These are phyloP conservation scores for Talinum fruticosum DNA, from an alignment of 148 eudicot genomes.

Conservation along the genomic window DNA sequence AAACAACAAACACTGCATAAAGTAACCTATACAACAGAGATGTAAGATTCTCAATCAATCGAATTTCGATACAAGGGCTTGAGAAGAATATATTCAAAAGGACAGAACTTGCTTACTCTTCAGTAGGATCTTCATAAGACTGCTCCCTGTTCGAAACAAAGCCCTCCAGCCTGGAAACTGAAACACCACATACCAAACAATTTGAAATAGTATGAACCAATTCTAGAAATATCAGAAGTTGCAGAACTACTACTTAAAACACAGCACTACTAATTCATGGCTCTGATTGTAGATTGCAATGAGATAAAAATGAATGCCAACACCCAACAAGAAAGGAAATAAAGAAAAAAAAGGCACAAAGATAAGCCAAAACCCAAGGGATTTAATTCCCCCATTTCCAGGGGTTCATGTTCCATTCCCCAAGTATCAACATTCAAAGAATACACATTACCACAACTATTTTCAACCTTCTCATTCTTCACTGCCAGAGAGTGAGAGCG, in stretches of 20 bases:
- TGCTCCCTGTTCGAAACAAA: slow-evolving; percentile 99
- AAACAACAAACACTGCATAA: slow-evolving; percentile 97
- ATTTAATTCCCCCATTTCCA: no score
- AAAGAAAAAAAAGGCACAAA: background rate
- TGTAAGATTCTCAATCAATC: slow-evolving; percentile 13
- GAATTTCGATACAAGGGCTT: background rate
- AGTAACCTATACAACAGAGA: slow-evolving; percentile 59
- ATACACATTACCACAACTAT: no score
- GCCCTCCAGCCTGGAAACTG: slow-evolving; percentile 99
- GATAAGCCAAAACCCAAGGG: background rate
- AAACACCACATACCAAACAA: slow-evolving; percentile 39
- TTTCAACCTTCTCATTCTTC: no score
- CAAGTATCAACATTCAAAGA: no score
- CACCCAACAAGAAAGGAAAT: background rate
- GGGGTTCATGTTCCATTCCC: no score
- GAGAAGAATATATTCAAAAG: slow-evolving; percentile 18
- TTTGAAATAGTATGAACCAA: slow-evolving; percentile 8
- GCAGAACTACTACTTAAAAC: background rate
- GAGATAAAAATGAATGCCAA: background rate
- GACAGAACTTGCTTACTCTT: slow-evolving; percentile 69
- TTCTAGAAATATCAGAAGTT: background rate
- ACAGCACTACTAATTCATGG: background rate
- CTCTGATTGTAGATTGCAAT: background rate
- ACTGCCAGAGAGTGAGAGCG: no score
- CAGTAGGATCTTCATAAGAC: slow-evolving; percentile 97